Evolutionary conservation across 2,329 filamentous ascomycete genomes (phyloP), one percentile per base, ranked within the genome.

Genomic region (Cordyceps farinosa): DNA sequence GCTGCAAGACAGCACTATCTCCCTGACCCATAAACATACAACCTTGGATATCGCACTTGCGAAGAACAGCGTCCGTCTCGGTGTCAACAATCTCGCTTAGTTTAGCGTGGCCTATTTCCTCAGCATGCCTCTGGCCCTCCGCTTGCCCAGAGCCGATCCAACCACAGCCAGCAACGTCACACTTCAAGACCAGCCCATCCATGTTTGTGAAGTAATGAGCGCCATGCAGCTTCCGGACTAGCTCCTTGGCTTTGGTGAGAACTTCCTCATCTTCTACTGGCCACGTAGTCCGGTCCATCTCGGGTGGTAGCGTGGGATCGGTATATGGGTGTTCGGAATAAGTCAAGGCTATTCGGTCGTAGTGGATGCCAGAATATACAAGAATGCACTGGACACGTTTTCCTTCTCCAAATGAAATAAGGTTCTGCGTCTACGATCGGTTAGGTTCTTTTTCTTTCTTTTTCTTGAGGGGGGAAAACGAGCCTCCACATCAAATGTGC

Each of bases 321-420:
- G 79, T 81, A 68, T 81, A 80, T 4, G 84, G 86, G 67, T 76
- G 82, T 66, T 81, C 83, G 29, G 81, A 87, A 45, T 84, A 86
- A 22, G 87, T 88, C 67, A 96, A 86, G 1, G 90, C 92, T 65
- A 97, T 88, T 7, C 91, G 89, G 75, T 97, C 94, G 76, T 97
- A 97, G 74, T 97, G 93, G 57, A 97, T 95, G 3, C 92, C 92
- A 0, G 90, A 94, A 76, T 97, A 97, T 0, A 97, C 88, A 30
- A 97, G 79, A 32, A 97, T 87, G 70, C 91, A 93, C 7, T 91
- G 83, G 47, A 83, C 84, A 40, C 79, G 74, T 60, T 85, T 84
- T 1, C 87, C 86, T 71, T 95, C 90, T 67, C 96, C 96, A 76
- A 94, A 96, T 5, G 84, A 84, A 70, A 78, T 75, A 7, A 78